Evolutionary conservation across 2,329 filamentous ascomycete species (phyloP).

Genomic region (Botrytis fabae): DNA sequence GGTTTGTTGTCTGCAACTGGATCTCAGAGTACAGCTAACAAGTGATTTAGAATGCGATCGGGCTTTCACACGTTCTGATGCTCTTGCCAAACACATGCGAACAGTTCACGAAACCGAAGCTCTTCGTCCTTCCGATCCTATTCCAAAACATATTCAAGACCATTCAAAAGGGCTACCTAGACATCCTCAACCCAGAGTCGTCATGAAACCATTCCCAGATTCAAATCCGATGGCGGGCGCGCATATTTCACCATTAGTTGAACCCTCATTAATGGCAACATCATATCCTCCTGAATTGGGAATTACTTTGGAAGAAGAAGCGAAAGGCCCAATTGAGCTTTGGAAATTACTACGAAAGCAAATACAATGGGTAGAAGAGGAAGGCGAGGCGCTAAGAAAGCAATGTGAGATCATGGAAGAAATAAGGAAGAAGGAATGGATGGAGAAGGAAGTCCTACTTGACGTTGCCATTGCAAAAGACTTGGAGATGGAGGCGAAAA

Average conservation of each 20-base stretch:
- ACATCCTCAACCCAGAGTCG: conserved; percentile 58
- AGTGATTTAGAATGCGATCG: conserved; percentile 79
- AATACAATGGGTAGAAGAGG: conserved; percentile 69
- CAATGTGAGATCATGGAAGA: conserved; percentile 69
- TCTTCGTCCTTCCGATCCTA: conserved; percentile 74
- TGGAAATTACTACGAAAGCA: conserved; percentile 64
- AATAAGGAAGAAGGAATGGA: conserved; percentile 70
- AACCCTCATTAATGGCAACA: conserved; percentile 38
- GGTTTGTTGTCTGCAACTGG: conserved; percentile 54
- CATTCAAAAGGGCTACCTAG: conserved; percentile 37
- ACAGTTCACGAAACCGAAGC: conserved; percentile 98
- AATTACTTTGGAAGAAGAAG: conserved; percentile 66
- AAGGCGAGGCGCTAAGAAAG: conserved; percentile 61
- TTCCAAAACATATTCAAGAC: conserved; percentile 67
- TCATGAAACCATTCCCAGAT: conserved; percentile 61
- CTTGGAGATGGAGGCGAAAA: conserved; percentile 62
- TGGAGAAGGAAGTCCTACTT: conserved; percentile 76
- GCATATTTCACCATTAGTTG: conserved; percentile 49
- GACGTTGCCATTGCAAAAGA: conserved; percentile 70
- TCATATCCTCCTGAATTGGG: conserved; percentile 49
- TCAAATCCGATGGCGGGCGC: conserved; percentile 42
- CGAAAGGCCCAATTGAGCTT: conserved; percentile 62
- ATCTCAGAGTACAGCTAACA: conserved; percentile 4
- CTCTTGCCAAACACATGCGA: conserved; percentile 96
- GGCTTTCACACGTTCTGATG: conserved; percentile 93